Base-by-base conservation (phyloP, 257 asterid genomes). In the Jacaranda copaia region DNA sequence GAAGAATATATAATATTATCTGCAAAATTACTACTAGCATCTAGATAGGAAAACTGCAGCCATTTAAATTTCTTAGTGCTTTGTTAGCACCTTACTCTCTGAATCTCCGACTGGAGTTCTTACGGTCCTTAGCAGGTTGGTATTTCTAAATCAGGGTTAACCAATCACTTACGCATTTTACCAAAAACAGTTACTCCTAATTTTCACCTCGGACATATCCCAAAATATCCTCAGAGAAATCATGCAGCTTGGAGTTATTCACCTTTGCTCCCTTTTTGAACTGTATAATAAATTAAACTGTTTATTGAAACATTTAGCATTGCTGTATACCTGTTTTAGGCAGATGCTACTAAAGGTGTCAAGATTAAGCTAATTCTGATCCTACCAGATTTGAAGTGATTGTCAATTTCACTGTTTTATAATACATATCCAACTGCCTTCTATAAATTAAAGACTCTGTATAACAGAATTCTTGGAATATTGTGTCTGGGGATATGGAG, bases 321-420 rank as follows among this genome's bases (percentile, higher is more conserved):
- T 48, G 4, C 4, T 13, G 35, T 42, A 13, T 16, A 62, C 53
- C 61, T 32, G 72, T 36, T 51, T 51, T 43, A 7, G 32, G 45
- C 53, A 52, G 60, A 75, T 16, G 16, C 36, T 52, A 38, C 19
- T 59, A 25, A 20, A 46, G 76, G 74, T 49, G 61, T 61, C 68
- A 72, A 55, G 68, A 55, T 2, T 39, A 67, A 72, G 55, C 53
- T 56, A 32, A 15, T 73, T 59, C 35, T 58, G 32, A 12, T 35
- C 53, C 59, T 51, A 64, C 15, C 40, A 35, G 68, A 74, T 74
- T 38, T 52, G 46, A 15, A 64, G 64, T 10, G 16, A 63, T 39
- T 32, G 19, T n/a, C 48, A 45, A 25, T 10, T 14, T 49, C 62
- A 68, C 15, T 8, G 12, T 20, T 55, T 38, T 53, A 6, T 18